Evolutionary conservation across 2,329 filamentous ascomycete genomes (phyloP).

Genomic region (Laburnicola sp.): DNA sequence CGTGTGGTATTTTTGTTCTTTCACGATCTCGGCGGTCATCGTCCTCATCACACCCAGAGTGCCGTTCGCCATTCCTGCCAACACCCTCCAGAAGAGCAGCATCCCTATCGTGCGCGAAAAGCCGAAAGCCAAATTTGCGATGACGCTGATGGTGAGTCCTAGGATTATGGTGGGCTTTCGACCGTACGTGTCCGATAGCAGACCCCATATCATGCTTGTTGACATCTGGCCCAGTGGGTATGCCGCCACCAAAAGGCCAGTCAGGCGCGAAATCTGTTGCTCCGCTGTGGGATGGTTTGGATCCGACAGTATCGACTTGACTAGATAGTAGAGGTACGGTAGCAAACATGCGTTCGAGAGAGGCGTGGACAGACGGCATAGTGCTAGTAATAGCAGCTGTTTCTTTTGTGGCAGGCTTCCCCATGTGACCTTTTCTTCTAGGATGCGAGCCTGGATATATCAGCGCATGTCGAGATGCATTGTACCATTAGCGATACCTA

Average conservation of each 20-base stretch:
- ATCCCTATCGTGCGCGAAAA: constrained; percentile 63
- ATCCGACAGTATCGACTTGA: constrained; percentile 65
- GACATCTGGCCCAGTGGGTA: constrained; percentile 80
- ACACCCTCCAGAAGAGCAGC: constrained; percentile 66
- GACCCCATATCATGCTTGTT: constrained; percentile 80
- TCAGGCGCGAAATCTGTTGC: constrained; percentile 70
- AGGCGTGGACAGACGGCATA: constrained; percentile 78
- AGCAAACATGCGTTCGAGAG: constrained; percentile 66
- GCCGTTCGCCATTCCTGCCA: constrained; percentile 70
- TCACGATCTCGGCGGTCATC: constrained; percentile 71
- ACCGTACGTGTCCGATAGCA: constrained; percentile 66
- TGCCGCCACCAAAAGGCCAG: constrained; percentile 73
- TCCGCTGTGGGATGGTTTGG: constrained; percentile 54
- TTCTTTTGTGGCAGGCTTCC: constrained; percentile 71
- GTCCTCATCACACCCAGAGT: constrained; percentile 74
- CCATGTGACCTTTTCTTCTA: constrained; percentile 63
- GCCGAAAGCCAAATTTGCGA: constrained; percentile 68
- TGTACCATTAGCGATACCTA: background rate
- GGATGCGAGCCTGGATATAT: background rate
- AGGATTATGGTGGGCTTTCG: constrained; percentile 77
- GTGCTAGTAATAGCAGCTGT: constrained; percentile 74
- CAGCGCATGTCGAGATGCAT: background rate
- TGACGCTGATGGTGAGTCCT: constrained; percentile 68
- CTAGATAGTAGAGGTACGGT: constrained; percentile 82
- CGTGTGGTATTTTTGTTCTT: constrained; percentile 62